Evolutionary conservation across 257 asterid genomes (phyloP).

Genomic region (Fraxinus quadrangulata): DNA sequence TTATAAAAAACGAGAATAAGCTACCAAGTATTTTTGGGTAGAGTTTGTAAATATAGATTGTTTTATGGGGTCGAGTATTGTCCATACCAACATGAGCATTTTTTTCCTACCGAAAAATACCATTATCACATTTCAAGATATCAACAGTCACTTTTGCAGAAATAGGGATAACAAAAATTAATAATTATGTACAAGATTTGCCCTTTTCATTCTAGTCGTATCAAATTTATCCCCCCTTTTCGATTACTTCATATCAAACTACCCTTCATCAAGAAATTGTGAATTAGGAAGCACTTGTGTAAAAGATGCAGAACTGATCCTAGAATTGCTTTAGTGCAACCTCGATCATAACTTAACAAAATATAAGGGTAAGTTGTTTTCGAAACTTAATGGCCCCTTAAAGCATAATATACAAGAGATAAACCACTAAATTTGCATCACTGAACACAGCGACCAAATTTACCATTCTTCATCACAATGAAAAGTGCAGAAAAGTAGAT

Average conservation of each 20-base stretch:
- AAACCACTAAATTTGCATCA: constrained; percentile 22
- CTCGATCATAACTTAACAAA: neutral
- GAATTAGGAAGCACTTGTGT: neutral
- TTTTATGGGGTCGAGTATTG: neutral
- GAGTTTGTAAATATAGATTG: neutral
- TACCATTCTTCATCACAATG: constrained; percentile 10
- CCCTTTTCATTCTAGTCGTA: neutral
- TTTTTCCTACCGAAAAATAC: neutral
- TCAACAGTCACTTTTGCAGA: neutral
- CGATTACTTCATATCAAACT: neutral
- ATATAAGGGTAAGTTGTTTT: neutral
- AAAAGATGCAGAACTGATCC: neutral
- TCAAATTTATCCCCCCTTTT: neutral
- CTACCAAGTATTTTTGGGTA: neutral
- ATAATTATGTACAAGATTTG: neutral
- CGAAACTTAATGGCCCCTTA: constrained; percentile 19
- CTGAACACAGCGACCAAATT: neutral
- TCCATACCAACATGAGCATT: neutral
- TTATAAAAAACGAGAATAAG: neutral
- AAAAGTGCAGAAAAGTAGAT: constrained; percentile 21
- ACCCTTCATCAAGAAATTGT: neutral
- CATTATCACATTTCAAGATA: neutral
- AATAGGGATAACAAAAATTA: neutral
- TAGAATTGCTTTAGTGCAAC: constrained; percentile 6
- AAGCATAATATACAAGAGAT: constrained; percentile 21